Conservation (phyloP, 441 rosid species). For the Brassica hybrid region DNA sequence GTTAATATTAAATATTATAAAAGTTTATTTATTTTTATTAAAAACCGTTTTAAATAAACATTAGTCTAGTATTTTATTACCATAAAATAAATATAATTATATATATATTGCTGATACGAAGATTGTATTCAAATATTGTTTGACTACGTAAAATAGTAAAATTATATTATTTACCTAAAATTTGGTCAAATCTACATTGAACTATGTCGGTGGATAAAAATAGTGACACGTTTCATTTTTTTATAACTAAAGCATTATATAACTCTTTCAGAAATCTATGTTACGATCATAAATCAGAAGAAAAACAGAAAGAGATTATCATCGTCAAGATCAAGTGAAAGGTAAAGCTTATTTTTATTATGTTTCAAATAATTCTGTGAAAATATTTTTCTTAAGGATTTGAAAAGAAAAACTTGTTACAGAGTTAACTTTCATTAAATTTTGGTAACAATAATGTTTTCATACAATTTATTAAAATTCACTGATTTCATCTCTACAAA, state of each 20-base stretch:
- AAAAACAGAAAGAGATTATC: background rate
- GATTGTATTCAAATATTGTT: background rate
- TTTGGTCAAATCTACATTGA: background rate
- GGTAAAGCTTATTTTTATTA: background rate
- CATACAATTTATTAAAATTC: background rate
- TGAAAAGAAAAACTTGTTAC: background rate
- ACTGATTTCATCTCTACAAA: background rate
- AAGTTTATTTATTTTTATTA: too few relatives aligned
- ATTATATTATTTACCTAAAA: background rate
- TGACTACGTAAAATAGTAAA: background rate
- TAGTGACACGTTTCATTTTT: background rate
- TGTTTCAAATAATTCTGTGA: background rate
- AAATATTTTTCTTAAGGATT: background rate
- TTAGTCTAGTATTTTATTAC: background rate
- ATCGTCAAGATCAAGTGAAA: background rate
- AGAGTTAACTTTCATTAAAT: background rate
- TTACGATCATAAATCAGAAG: background rate
- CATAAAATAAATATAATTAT: background rate
- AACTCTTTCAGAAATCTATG: background rate
- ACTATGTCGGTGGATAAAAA: background rate
- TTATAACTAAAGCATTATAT: background rate
- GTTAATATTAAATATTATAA: background rate
- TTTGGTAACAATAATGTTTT: background rate
- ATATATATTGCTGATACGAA: background rate
- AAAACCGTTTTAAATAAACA: background rate